Conservation (phyloP, 1,284 basidiomycete species). For the Tausonia pullulans region DNA sequence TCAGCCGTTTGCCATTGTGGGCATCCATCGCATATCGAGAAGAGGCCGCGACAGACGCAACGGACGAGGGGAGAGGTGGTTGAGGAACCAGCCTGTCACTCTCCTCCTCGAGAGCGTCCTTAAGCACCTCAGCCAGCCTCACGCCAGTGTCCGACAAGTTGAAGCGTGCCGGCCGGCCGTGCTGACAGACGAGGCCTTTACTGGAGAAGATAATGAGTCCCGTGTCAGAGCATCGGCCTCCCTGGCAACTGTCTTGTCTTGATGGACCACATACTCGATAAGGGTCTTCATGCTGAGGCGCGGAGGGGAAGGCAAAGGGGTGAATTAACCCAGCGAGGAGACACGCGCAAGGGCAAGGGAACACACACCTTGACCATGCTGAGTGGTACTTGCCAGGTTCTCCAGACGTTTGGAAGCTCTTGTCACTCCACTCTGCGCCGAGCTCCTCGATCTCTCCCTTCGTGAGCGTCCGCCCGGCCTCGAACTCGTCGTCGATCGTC, state of each 20-base stretch:
- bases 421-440: not conserved
- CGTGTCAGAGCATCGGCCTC: too few relatives aligned
- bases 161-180: not conserved
- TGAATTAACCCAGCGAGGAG: not conserved
- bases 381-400: too few relatives aligned
- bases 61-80: too few relatives aligned
- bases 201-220: not conserved
- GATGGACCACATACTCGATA: not conserved
- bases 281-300: constrained; percentile 4
- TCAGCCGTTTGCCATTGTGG: too few relatives aligned
- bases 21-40: too few relatives aligned
- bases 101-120: too few relatives aligned
- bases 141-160: constrained; percentile 3
- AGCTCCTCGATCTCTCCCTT: constrained; percentile 7
- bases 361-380: too few relatives aligned
- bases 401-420: not conserved
- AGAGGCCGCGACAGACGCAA: too few relatives aligned
- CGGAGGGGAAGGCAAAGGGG: not conserved
- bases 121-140: not conserved
- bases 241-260: too few relatives aligned
- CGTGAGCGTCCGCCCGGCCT: not conserved
- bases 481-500: not conserved
- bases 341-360: not conserved
- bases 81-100: too few relatives aligned
- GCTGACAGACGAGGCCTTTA: constrained; percentile 1